Evolutionary conservation across 106 monocot genomes (phyloP), one percentile per base, ranked within the genome.

Genomic region (Apostasia ramifera): DNA sequence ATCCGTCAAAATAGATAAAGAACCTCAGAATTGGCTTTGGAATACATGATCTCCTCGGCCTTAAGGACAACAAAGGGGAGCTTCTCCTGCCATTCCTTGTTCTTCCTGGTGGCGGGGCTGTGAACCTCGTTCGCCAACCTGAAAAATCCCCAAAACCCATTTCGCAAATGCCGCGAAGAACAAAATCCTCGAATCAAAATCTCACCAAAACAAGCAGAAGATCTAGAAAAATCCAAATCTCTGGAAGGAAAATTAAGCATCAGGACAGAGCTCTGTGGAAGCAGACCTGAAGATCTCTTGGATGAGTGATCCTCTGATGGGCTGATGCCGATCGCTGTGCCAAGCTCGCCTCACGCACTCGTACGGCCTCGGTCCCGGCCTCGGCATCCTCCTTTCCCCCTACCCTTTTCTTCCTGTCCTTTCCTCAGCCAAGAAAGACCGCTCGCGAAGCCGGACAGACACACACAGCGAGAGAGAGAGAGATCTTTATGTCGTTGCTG

Each of bases 21-120:
- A 40, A 91, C 84, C 89, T 94, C 94, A 40, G 94, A 94, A 69
- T 90, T 89, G 73, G 94, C 94, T 75, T 94, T 94, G 54, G 90
- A 94, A 67, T 94, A 94, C 80, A 94, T 81, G 74, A 94, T 87
- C 80, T 94, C 94, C 80, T 94, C 94, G 5, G 84, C 94, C 63
- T 82, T 89, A 70, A 94, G 76, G 7, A 90, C 86, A 2, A 90
- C 94, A 59, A 81, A 76, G 12, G 90, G 94, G 49, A 94, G 82
- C 76, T 94, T 94, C 78, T 94, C 84, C 80, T 85, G 94, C 86
- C 86, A 94, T 67, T 94, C 94, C 66, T 74, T 82, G 82, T 94
- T 94, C 82, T 80, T 86, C 64, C 80, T 59, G 5, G 94, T 90
- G 13, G 69, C 70, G 1, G 80, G 67, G 57, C 73, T 74, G 71